phyloP scores from a whole-genome alignment of 2,329 filamentous ascomycete species.

The Cladosporium colombiae region DNA sequence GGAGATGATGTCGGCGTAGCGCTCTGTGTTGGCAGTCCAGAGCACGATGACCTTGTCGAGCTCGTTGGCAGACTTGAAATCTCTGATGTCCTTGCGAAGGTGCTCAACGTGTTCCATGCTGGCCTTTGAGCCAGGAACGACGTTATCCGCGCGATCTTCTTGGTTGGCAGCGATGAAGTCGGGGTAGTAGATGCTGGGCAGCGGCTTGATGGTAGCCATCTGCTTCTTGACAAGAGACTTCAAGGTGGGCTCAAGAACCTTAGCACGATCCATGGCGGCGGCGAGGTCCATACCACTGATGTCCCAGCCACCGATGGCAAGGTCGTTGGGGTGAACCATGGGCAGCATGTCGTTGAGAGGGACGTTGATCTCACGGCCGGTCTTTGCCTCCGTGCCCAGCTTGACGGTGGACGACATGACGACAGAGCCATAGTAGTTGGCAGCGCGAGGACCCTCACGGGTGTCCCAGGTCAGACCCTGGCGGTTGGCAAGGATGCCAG shows the following conservation, averaged over 20 bases:
- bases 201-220: conserved; percentile 82
- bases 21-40: conserved; percentile 99
- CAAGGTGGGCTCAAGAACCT: conserved; percentile 91
- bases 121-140: conserved; percentile 80
- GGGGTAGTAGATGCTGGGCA: conserved; percentile 96
- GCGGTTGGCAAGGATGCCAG: conserved; percentile 94
- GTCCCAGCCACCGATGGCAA: conserved; percentile 95
- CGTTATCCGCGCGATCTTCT: conserved; percentile 91
- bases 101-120: conserved; percentile 86
- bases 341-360: conserved; percentile 92
- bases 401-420: conserved; percentile 98
- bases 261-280: conserved; percentile 90
- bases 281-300: conserved; percentile 90
- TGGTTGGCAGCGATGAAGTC: conserved; percentile 99
- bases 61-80: conserved; percentile 82
- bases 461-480: conserved; percentile 87
- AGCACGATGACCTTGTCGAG: conserved; percentile 96
- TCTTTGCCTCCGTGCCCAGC: conserved; percentile 83
- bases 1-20: conserved; percentile 82
- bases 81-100: conserved; percentile 86
- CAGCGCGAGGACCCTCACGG: conserved; percentile 77
- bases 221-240: conserved; percentile 90
- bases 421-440: conserved; percentile 98
- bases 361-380: conserved; percentile 88
- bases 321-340: conserved; percentile 96